These are phyloP conservation scores for Plasmopara viticola DNA, from an alignment of 352 stramenopile species.

Conservation along the genomic window DNA sequence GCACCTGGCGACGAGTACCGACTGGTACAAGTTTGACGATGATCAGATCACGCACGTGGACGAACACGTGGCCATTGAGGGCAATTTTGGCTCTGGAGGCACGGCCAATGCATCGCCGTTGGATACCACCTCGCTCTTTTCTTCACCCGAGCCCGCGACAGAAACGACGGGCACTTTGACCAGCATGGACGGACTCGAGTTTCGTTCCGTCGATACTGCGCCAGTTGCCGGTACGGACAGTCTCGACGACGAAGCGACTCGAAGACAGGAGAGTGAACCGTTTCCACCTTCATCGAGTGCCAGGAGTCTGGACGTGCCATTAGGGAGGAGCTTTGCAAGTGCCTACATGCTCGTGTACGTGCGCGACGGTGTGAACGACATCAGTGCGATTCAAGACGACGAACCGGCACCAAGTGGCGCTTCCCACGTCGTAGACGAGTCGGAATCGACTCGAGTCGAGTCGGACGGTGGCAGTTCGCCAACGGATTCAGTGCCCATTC, in stretches of 20 bases:
- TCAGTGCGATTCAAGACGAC: slow-evolving; percentile 38
- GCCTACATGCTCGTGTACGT: slow-evolving; percentile 89
- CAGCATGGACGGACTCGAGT: slow-evolving; percentile 27
- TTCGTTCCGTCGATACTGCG: slow-evolving; percentile 31
- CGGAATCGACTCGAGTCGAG: slow-evolving; percentile 3
- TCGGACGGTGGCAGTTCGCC: slow-evolving; percentile 16
- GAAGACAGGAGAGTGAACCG: slow-evolving; percentile 23
- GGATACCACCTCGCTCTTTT: slow-evolving; percentile 46
- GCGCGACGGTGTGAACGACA: slow-evolving; percentile 68
- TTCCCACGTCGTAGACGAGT: slow-evolving; percentile 4
- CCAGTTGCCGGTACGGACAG: slow-evolving; percentile 10
- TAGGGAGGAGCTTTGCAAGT: slow-evolving; percentile 67
- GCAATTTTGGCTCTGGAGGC: slow-evolving; percentile 60
- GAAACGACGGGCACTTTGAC: slow-evolving; percentile 9
- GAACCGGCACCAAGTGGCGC: slow-evolving; percentile 1
- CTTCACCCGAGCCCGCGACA: slow-evolving; percentile 27
- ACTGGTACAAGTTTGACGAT: slow-evolving; percentile 85
- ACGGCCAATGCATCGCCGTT: slow-evolving; percentile 39
- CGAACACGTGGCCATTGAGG: slow-evolving; percentile 64
- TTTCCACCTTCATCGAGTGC: slow-evolving; percentile 11
- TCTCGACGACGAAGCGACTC: slow-evolving; percentile 26
- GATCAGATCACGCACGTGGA: slow-evolving; percentile 77
- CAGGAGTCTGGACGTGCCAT: slow-evolving; percentile 42
- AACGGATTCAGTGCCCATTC: slow-evolving; percentile 43
- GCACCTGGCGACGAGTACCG: slow-evolving; percentile 46